Conservation (phyloP, 495 filamentous ascomycete genomes). For the Talaromyces proteolyticus region DNA sequence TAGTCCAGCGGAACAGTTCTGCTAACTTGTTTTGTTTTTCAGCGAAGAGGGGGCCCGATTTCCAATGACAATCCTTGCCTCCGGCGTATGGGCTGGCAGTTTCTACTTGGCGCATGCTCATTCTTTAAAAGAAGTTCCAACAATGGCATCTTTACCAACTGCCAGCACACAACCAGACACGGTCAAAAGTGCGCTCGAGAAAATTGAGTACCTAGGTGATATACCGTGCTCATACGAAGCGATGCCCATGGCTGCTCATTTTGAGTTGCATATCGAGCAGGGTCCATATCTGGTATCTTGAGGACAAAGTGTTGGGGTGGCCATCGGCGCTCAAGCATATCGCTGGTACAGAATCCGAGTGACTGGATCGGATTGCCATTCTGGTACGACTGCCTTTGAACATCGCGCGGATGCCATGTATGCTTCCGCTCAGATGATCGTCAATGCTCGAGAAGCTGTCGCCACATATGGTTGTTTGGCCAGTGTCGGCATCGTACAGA, state of each 20-base stretch:
- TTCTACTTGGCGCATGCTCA: slow-evolving; percentile 59
- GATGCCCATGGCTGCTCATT: slow-evolving; percentile 72
- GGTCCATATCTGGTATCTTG: slow-evolving; percentile 62
- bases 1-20: too few species aligned
- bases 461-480: slow-evolving; percentile 50
- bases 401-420: slow-evolving; percentile 58
- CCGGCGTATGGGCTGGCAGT: slow-evolving; percentile 69
- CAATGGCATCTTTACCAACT: slow-evolving; percentile 36
- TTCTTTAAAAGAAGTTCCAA: slow-evolving; percentile 46
- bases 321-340: slow-evolving; percentile 60
- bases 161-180: slow-evolving; percentile 47
- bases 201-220: slow-evolving; percentile 63
- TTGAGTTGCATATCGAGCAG: slow-evolving; percentile 82
- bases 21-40: too few species aligned
- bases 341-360: slow-evolving; percentile 67
- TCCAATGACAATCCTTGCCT: slow-evolving; percentile 68
- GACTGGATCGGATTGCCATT: slow-evolving; percentile 62
- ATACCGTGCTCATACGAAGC: slow-evolving; percentile 50
- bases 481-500: slow-evolving; percentile 67
- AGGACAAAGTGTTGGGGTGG: slow-evolving; percentile 60
- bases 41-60: slow-evolving; percentile 77
- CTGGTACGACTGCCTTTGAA: slow-evolving; percentile 66
- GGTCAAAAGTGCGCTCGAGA: slow-evolving; percentile 61
- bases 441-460: slow-evolving; percentile 57
- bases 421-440: slow-evolving; percentile 61